phyloP scores from a whole-genome alignment of 768 basidiomycete genomes.

The Panellus pusillus region DNA sequence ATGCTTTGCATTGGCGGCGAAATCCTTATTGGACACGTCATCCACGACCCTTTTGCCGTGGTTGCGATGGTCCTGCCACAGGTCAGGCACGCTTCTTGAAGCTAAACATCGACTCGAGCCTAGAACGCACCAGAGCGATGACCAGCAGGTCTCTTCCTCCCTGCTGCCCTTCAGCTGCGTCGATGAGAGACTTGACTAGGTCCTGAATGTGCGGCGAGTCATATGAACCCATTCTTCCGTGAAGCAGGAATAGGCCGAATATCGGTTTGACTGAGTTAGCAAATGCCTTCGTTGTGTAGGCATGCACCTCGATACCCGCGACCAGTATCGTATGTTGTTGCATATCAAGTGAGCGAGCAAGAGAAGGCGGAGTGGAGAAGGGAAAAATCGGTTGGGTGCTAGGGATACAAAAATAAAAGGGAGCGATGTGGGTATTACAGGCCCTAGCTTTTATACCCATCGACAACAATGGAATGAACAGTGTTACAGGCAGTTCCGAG shows the following conservation, averaged over 20 bases:
- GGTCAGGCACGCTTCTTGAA: background rate
- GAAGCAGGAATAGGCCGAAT: conserved; percentile 42
- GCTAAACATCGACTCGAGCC: background rate
- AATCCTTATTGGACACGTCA: conserved; percentile 35
- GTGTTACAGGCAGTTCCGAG: no score
- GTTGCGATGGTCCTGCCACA: conserved; percentile 46
- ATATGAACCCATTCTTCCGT: conserved; percentile 39
- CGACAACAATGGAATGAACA: no score
- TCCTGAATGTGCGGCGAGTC: conserved; percentile 23
- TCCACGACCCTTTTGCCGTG: conserved; percentile 41
- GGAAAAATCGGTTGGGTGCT: no score
- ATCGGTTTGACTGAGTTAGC: conserved; percentile 25
- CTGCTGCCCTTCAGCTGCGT: conserved; percentile 21
- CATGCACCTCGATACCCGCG: conserved; percentile 37
- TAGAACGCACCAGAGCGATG: conserved; percentile 37
- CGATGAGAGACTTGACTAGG: conserved; percentile 27
- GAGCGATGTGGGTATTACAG: no score
- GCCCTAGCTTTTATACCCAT: no score
- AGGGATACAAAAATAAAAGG: no score
- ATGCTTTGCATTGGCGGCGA: conserved; percentile 39
- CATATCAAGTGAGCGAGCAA: no score
- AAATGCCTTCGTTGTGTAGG: conserved; percentile 29
- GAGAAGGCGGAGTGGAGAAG: no score
- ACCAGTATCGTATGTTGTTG: conserved; percentile 28
- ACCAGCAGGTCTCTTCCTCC: conserved; percentile 30